These are phyloP conservation scores for Golubevia pallescens DNA, from an alignment of 1,284 basidiomycete species.

Conservation along the genomic window DNA sequence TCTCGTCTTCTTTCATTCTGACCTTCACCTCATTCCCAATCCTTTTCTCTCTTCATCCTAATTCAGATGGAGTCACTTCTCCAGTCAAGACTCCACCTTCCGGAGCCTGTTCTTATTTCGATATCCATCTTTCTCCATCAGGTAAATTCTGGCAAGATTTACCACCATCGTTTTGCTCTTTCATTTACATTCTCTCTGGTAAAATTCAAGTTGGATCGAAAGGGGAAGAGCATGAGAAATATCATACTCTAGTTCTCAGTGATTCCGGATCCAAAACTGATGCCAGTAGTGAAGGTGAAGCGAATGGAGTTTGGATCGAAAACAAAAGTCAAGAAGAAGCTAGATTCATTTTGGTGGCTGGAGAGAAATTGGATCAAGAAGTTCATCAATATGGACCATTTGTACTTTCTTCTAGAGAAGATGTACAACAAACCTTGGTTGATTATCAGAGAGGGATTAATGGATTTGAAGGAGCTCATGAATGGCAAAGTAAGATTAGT, in stretches of 20 bases:
- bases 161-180: conserved; percentile 35
- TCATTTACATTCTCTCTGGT: conserved; percentile 35
- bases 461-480: conserved; percentile 49
- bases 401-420: conserved; percentile 33
- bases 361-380: conserved; percentile 44
- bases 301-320: conserved; percentile 32
- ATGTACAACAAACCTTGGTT: conserved; percentile 41
- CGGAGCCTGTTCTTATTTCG: conserved; percentile 46
- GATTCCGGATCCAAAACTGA: conserved; percentile 14
- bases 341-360: conserved; percentile 37
- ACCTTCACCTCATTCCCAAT: conserved; percentile 18
- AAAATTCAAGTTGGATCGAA: conserved; percentile 23
- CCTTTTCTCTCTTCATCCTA: background rate
- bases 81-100: conserved; percentile 41
- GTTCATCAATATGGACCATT: conserved; percentile 36
- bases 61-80: conserved; percentile 20
- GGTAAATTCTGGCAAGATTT: conserved; percentile 39
- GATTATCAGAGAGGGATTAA: conserved; percentile 38
- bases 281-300: conserved; percentile 10
- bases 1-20: no score
- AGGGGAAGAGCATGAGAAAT: conserved; percentile 12
- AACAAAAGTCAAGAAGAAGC: conserved; percentile 23
- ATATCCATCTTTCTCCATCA: conserved; percentile 27
- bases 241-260: conserved; percentile 46
- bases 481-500: conserved; percentile 42